Evolutionary conservation across 164 flowering plant genomes (phyloP).

Genomic region (Vitis rupestris): DNA sequence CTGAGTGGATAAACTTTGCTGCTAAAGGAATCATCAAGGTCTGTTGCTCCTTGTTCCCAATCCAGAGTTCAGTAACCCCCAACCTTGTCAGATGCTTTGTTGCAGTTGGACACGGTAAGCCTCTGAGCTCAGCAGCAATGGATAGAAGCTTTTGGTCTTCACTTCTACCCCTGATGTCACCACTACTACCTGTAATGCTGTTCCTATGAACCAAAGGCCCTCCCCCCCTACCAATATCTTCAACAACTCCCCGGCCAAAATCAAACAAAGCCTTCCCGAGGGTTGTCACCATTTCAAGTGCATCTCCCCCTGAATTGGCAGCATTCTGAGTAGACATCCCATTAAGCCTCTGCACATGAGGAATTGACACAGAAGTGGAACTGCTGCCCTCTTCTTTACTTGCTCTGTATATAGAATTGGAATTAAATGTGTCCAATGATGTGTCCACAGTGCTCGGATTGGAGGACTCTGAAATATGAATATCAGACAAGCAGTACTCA

Average conservation of each 20-base stretch:
- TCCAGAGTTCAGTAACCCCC: slow-evolving; percentile 79
- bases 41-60: slow-evolving; percentile 78
- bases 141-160: slow-evolving; percentile 39
- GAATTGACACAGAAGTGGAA: slow-evolving; percentile 25
- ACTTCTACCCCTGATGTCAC: slow-evolving; percentile 17
- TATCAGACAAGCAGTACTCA: slow-evolving; percentile 89
- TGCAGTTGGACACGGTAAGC: slow-evolving; percentile 88
- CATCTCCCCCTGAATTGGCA: slow-evolving; percentile 65
- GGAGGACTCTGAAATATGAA: slow-evolving; percentile 42
- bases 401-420: slow-evolving; percentile 15
- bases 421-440: slow-evolving; percentile 18
- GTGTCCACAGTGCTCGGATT: slow-evolving; percentile 18
- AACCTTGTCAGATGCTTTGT: slow-evolving; percentile 54
- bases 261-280: slow-evolving; percentile 86
- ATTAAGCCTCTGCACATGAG: slow-evolving; percentile 32
- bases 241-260: slow-evolving; percentile 91
- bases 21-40: slow-evolving; percentile 61
- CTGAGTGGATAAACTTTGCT: slow-evolving; percentile 72
- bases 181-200: slow-evolving; percentile 15
- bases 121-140: slow-evolving; percentile 64
- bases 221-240: slow-evolving; percentile 84
- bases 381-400: slow-evolving; percentile 16
- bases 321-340: slow-evolving; percentile 35
- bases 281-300: slow-evolving; percentile 83
- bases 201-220: slow-evolving; percentile 43